Evolutionary conservation across 192 early-diverging fungal species (phyloP), one percentile per base, ranked within the genome.

Genomic region (Backusella tuberculispora): DNA sequence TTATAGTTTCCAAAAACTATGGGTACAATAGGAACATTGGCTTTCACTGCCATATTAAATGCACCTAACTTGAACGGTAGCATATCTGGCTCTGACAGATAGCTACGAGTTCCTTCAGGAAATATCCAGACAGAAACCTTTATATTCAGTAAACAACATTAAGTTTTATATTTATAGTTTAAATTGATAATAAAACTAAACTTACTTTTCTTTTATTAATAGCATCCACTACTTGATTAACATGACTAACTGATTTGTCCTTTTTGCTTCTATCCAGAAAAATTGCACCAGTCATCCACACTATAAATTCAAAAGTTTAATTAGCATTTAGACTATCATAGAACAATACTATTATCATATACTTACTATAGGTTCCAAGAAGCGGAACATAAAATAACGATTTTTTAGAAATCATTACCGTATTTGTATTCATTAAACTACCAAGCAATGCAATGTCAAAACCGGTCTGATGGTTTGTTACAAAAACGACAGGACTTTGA

Each of bases 41-140:
- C 89, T 81, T 93, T 93, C 69, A 93, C 91, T 10, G 97, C 95
- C 74, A 97, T 78, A 63, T 97, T 94, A 83, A 98, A 98, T 8
- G 94, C 96, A n/a, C 97, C 97, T 86, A 96, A 97, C 83, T 98
- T 98, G 83, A 98, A 97, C 5, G 93, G 94, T 63, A 97, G 81
- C 63, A 98, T 73, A 50, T 90, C 74, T 44, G 90, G 87, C 21
- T 85, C 85, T 34, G 81, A 80, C 43, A 89, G 87, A 69, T 88
- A 90, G 10, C 92, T 91, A 63, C 96, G 92, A 17, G 91, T 96
- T 64, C 96, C 97, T 83, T 97, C 95, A 63, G 96, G 95, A 77
- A 92, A 98, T 80, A 98, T 92, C 75, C 89, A 93, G 42, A 97
- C 87, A 63, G 88, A 86, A 53, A 88, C 82, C 85, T 92, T 69